Evolutionary conservation across 768 basidiomycete genomes (phyloP).

Genomic region (Hericium alpestre): DNA sequence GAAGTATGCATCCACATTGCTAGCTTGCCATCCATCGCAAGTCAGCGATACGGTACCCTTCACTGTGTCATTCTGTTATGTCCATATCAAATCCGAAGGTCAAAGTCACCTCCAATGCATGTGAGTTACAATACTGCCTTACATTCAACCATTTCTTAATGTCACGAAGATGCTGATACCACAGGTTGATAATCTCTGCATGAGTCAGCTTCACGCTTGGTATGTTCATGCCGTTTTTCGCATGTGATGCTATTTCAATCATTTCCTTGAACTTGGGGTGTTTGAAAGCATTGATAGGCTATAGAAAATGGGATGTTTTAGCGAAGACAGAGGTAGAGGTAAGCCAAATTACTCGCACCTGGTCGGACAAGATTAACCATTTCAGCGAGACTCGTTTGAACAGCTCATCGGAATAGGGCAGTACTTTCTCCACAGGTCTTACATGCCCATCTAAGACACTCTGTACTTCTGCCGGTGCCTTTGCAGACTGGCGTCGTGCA

Average conservation of each 20-base stretch:
- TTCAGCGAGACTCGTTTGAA: background rate
- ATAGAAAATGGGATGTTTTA: too few species aligned
- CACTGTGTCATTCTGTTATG: conserved; percentile 6
- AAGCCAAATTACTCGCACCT: too few species aligned
- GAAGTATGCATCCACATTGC: conserved; percentile 28
- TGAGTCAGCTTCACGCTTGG: conserved; percentile 20
- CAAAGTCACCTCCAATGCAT: too few species aligned
- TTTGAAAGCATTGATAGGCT: conserved; percentile 24
- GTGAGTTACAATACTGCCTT: background rate
- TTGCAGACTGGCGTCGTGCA: background rate
- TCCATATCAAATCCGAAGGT: too few species aligned
- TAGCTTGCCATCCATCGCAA: conserved; percentile 32
- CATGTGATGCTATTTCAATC: conserved; percentile 27
- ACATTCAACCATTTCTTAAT: conserved; percentile 14
- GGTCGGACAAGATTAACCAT: background rate
- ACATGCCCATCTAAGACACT: background rate
- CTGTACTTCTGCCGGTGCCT: background rate
- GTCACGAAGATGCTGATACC: conserved; percentile 10
- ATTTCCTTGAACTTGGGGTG: conserved; percentile 24
- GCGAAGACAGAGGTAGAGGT: too few species aligned
- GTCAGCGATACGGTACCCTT: conserved; percentile 24
- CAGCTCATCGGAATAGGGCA: background rate
- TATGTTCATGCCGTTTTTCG: conserved; percentile 27
- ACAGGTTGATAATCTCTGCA: conserved; percentile 20
- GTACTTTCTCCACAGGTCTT: background rate